Percentiles rank a stretch among this genome's conserved stretches.
These are phyloP conservation scores for Protomyces pachydermus DNA, from an alignment of 1,139 yeast genomes.

Conservation along the genomic window DNA sequence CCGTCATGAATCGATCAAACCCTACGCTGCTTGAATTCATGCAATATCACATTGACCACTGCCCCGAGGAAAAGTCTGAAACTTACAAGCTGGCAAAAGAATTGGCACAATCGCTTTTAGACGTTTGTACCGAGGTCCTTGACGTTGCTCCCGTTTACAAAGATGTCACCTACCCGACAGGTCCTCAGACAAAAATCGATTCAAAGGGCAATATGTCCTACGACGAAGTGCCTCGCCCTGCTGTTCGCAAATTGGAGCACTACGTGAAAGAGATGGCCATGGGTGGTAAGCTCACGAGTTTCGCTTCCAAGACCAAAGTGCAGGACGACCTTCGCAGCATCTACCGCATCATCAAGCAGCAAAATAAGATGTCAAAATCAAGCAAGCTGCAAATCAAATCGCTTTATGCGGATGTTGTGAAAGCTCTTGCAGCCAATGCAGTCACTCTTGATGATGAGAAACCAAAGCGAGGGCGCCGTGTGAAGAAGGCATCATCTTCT, in stretches of 20 bases:
- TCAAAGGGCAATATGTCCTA: constrained; percentile 81
- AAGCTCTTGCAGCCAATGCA: constrained; percentile 50
- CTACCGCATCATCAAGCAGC: constrained; percentile 68
- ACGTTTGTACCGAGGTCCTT: constrained; percentile 86
- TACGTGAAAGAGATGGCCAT: constrained; percentile 95
- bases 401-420: constrained; percentile 70
- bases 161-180: constrained; percentile 90
- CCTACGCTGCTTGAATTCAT: constrained; percentile 90
- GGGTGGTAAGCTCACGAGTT: constrained; percentile 78
- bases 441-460: constrained; percentile 14
- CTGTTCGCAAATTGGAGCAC: constrained; percentile 91
- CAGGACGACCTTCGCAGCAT: constrained; percentile 80
- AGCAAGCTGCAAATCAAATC: constrained; percentile 74
- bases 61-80: constrained; percentile 85
- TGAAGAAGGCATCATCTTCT: constrained; percentile 40
- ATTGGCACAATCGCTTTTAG: constrained; percentile 88
- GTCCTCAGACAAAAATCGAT: constrained; percentile 86
- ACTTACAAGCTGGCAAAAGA: constrained; percentile 80
- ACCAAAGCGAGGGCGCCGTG: constrained; percentile 25
- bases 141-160: constrained; percentile 84
- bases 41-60: constrained; percentile 94
- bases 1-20: constrained; percentile 95
- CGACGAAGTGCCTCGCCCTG: constrained; percentile 78
- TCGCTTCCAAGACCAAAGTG: constrained; percentile 53
- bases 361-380: constrained; percentile 45